Evolutionary conservation across 1,284 basidiomycete genomes (phyloP).

Genomic region (Porogramme epimiltina): DNA sequence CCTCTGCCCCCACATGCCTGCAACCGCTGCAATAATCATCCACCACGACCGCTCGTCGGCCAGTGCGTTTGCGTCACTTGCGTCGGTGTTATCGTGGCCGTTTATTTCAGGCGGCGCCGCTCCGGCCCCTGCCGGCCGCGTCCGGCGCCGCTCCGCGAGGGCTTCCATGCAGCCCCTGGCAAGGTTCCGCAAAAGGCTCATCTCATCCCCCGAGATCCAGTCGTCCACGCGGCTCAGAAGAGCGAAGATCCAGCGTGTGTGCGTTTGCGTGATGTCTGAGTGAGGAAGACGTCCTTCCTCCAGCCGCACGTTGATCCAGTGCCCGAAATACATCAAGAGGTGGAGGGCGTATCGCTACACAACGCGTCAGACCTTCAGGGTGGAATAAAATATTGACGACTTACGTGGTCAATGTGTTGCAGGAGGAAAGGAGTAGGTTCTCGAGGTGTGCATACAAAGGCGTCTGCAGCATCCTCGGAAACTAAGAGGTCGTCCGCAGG

Average conservation of each 20-base stretch:
- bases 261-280: constrained; percentile 57
- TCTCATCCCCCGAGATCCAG: constrained; percentile 76
- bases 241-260: constrained; percentile 85
- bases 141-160: constrained; percentile 42
- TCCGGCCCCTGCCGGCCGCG: constrained; percentile 2
- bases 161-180: constrained; percentile 72
- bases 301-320: constrained; percentile 73
- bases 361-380: constrained; percentile 12
- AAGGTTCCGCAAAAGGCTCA: constrained; percentile 75
- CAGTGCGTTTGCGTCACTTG: constrained; percentile 10
- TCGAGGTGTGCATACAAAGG: constrained; percentile 27
- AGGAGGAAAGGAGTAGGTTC: constrained; percentile 62
- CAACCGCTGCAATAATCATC: constrained; percentile 77
- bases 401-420: constrained; percentile 65
- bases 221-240: constrained; percentile 77
- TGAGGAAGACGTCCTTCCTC: constrained; percentile 42
- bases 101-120: background rate
- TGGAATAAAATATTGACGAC: constrained; percentile 21
- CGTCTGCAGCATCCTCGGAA: constrained; percentile 15
- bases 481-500: background rate
- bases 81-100: constrained; percentile 1
- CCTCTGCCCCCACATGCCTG: constrained; percentile 81
- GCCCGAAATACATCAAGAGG: constrained; percentile 79
- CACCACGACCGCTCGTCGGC: constrained; percentile 74
- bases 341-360: constrained; percentile 68